phyloP scores from a whole-genome alignment of 164 flowering plant genomes.

The Stephania cephalantha region DNA sequence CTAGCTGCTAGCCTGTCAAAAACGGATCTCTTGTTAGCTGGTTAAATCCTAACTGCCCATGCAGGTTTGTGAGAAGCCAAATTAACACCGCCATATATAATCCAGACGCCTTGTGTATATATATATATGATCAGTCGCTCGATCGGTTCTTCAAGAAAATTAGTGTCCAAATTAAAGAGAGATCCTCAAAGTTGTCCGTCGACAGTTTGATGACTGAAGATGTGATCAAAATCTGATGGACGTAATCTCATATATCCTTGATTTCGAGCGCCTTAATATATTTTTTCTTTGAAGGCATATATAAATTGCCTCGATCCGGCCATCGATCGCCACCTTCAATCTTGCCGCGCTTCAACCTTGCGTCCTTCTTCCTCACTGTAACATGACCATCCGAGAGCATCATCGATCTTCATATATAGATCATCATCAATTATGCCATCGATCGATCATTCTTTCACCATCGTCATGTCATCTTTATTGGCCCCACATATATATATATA shows the following conservation, averaged over 20 bases:
- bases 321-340: no score
- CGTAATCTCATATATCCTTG: neutral
- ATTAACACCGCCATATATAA: no score
- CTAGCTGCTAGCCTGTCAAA: neutral
- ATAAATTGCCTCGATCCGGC: neutral
- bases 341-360: neutral
- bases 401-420: conserved; percentile 23
- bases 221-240: no score
- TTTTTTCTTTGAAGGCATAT: neutral
- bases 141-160: neutral
- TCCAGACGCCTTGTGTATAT: no score
- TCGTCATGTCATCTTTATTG: conserved; percentile 78
- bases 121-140: no score
- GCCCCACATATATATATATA: conserved; percentile 85
- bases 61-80: no score
- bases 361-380: neutral
- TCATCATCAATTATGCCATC: conserved; percentile 45
- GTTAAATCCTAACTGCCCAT: neutral
- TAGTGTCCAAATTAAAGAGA: neutral
- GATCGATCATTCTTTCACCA: conserved; percentile 85
- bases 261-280: neutral
- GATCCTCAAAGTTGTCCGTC: neutral
- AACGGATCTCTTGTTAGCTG: neutral
- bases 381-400: conserved; percentile 21
- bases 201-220: no score